Conservation (phyloP, 2,329 filamentous ascomycete genomes). For the Fusarium buharicum region DNA sequence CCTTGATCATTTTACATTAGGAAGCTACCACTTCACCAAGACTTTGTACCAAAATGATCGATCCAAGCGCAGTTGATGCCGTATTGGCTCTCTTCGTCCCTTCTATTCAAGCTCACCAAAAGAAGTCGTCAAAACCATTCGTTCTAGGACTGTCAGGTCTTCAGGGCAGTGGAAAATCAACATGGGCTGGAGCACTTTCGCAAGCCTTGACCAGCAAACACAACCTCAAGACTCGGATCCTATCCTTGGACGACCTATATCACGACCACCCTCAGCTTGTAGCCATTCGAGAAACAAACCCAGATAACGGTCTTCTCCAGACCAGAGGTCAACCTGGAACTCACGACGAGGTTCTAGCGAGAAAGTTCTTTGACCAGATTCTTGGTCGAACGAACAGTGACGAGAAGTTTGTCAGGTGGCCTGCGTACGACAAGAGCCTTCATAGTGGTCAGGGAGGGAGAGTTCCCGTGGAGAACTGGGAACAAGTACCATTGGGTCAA, state of each 20-base stretch:
- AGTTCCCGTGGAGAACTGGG: conserved; percentile 30
- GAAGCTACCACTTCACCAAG: background rate
- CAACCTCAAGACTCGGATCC: conserved; percentile 25
- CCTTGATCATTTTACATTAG: background rate
- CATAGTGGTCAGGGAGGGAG: conserved; percentile 38
- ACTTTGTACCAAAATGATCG: conserved; percentile 32
- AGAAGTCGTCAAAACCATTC: conserved; percentile 27
- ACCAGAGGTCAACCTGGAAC: conserved; percentile 40
- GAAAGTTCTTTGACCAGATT: conserved; percentile 25
- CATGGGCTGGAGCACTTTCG: conserved; percentile 41
- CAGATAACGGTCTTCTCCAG: conserved; percentile 32
- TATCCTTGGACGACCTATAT: conserved; percentile 42
- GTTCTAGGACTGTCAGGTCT: conserved; percentile 40
- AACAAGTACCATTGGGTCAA: conserved; percentile 16
- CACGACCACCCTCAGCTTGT: conserved; percentile 34
- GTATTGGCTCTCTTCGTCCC: conserved; percentile 37
- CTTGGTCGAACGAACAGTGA: background rate
- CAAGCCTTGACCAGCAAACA: conserved; percentile 25
- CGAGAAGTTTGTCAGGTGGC: conserved; percentile 26
- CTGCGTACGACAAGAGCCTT: conserved; percentile 42
- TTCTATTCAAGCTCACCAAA: conserved; percentile 21
- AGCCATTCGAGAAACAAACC: conserved; percentile 31
- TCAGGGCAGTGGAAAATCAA: conserved; percentile 44
- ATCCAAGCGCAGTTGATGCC: conserved; percentile 30
- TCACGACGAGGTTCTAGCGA: conserved; percentile 31